Conservation (phyloP, 1,284 basidiomycete genomes). For the Cryptococcus sp. region DNA sequence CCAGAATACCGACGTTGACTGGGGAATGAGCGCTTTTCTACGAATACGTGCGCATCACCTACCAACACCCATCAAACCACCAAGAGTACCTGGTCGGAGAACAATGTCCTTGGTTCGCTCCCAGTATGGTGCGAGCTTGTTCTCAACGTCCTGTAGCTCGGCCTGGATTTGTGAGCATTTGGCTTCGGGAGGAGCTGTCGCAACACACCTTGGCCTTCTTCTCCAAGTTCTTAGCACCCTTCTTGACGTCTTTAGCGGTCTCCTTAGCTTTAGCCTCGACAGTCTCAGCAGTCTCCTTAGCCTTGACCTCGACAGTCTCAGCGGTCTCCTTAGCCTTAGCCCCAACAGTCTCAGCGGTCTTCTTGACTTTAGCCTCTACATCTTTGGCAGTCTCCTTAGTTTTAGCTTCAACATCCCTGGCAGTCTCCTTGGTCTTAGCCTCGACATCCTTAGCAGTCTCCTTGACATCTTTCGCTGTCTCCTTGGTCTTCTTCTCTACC, state of each 20-base stretch:
- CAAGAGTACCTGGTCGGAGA: slow-evolving; percentile 64
- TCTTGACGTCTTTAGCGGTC: slow-evolving; percentile 51
- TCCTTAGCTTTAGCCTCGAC: slow-evolving; percentile 48
- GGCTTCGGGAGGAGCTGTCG: slow-evolving; percentile 1
- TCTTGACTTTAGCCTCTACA: slow-evolving; percentile 52
- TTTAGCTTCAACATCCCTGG: slow-evolving; percentile 12
- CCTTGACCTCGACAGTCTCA: slow-evolving; percentile 52
- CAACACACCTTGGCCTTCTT: slow-evolving; percentile 50
- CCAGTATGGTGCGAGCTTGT: slow-evolving; percentile 57
- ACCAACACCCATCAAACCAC: slow-evolving; percentile 68
- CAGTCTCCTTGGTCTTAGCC: slow-evolving; percentile 7
- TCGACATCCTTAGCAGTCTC: slow-evolving; percentile 51
- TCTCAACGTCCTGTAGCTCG: slow-evolving; percentile 54
- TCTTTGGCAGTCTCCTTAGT: slow-evolving; percentile 21
- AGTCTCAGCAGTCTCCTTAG: slow-evolving; percentile 52
- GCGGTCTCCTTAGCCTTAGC: slow-evolving; percentile 55
- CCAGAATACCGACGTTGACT: slow-evolving; percentile 71
- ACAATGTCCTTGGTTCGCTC: slow-evolving; percentile 58
- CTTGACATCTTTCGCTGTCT: slow-evolving; percentile 56
- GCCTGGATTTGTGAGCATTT: slow-evolving; percentile 41
- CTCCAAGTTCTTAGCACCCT: slow-evolving; percentile 57
- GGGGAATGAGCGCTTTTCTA: background rate
- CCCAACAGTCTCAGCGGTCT: slow-evolving; percentile 51
- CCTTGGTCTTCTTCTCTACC: slow-evolving; percentile 52
- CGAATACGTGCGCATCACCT: slow-evolving; percentile 23